A percentile compares a stretch with the other conserved stretches of the same genome.
These are phyloP conservation scores for Euphorbia lathyris DNA, from an alignment of 345 rosid species.

Conservation along the genomic window DNA sequence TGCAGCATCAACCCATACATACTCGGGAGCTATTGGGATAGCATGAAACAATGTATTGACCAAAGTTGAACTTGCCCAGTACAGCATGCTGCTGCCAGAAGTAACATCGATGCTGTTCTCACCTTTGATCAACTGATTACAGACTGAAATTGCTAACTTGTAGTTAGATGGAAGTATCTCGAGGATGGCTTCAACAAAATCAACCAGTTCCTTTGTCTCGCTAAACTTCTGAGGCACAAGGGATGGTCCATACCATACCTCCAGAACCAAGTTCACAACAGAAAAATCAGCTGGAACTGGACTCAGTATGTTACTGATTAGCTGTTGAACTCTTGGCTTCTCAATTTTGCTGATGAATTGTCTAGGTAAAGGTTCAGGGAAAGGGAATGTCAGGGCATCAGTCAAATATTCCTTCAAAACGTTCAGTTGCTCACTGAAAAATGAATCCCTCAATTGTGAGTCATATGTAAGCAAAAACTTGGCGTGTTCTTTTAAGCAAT, in stretches of 20 bases:
- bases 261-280: constrained; percentile 63
- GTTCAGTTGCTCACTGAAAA: constrained; percentile 39
- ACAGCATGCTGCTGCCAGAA: constrained; percentile 49
- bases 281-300: constrained; percentile 52
- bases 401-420: constrained; percentile 55
- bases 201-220: constrained; percentile 60
- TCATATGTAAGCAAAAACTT: constrained; percentile 40
- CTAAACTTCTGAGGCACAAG: constrained; percentile 55
- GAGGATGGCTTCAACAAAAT: constrained; percentile 74
- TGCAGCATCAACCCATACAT: constrained; percentile 72
- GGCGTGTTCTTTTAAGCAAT: constrained; percentile 77
- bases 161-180: constrained; percentile 66
- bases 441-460: constrained; percentile 31
- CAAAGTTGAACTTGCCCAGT: constrained; percentile 67
- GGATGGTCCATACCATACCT: constrained; percentile 70
- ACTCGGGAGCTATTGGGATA: constrained; percentile 78
- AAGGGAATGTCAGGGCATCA: constrained; percentile 40
- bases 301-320: constrained; percentile 48
- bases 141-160: constrained; percentile 58
- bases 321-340: constrained; percentile 60
- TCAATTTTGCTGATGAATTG: constrained; percentile 50
- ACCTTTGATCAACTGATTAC: constrained; percentile 42
- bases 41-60: constrained; percentile 55
- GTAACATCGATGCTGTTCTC: constrained; percentile 14
- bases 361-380: constrained; percentile 57